Evolutionary conservation across 805 yeast genomes (phyloP), one percentile per base, ranked within the genome.

Genomic region (Maudiozyma bulderi): DNA sequence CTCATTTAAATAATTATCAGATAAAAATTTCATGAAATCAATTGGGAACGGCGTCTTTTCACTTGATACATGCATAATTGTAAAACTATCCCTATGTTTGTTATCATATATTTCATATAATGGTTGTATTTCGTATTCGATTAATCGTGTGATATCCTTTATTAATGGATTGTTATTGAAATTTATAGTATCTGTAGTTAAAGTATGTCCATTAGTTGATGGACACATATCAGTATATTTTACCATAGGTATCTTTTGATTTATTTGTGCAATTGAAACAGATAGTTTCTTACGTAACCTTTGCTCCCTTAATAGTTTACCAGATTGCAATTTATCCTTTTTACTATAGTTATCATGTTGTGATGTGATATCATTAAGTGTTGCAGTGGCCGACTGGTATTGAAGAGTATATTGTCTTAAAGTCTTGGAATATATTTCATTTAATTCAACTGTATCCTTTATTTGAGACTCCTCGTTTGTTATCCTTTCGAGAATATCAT

Each of bases 201-300:
- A 39, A 11, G 30, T 29, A 39, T 26, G 28, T 9, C 11, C 42
- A 39, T 39, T 8, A 39, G 29, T 39, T 39, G 42, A 26, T 39
- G 42, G 20, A n/a, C 15, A 5, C 15, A 35, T 15, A 35, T 35
- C 38, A 28, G 43, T 40, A 42, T 42, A 47, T 9, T 41, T n/a
- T 6, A 47, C 29, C 5, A 10, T 35, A 3, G 49, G 33, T 11
- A 47, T 28, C 15, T 11, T 35, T 9, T 43, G 39, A 20, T 56
- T 51, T 9, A 62, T 47, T 44, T 70, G 71, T 43, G 69, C 68
- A 26, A 78, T 77, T 1, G 77, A 68, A 53, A 76, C 75, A 55
- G 78, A 81, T 40, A 78, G 58, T 8, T 69, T 64, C 50, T 74
- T 66, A 47, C 74, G 65, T 33, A 73, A 65, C 5, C 54, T 57